These are phyloP conservation scores for Stachybotrys chlorohalonatus DNA, from an alignment of 2,329 filamentous ascomycete species.

Conservation along the genomic window DNA sequence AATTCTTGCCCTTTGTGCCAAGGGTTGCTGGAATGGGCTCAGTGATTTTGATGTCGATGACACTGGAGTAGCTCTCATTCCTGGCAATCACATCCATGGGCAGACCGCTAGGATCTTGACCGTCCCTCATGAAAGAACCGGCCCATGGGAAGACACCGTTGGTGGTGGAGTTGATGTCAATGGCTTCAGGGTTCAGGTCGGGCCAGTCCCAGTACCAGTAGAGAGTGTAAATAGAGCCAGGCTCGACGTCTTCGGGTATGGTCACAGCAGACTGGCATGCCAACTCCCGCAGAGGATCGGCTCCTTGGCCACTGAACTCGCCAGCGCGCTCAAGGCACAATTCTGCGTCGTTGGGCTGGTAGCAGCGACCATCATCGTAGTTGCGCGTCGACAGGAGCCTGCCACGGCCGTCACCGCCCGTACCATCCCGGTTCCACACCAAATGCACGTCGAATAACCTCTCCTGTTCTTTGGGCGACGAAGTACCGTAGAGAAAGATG, in stretches of 20 bases:
- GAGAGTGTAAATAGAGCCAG: conserved; percentile 62
- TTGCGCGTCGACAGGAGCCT: conserved; percentile 66
- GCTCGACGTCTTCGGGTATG: conserved; percentile 57
- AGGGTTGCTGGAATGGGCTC: conserved; percentile 11
- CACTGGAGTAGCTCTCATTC: conserved; percentile 33
- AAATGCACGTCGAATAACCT: conserved; percentile 58
- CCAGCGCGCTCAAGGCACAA: conserved; percentile 52
- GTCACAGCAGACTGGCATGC: conserved; percentile 76
- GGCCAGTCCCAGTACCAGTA: conserved; percentile 99
- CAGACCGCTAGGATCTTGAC: conserved; percentile 26
- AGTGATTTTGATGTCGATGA: conserved; percentile 29
- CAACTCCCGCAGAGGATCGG: conserved; percentile 48
- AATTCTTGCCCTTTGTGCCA: conserved; percentile 12
- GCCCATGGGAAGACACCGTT: conserved; percentile 33
- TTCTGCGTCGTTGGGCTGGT: conserved; percentile 57
- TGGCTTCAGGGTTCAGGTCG: conserved; percentile 37
- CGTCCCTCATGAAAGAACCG: conserved; percentile 28
- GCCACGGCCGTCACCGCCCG: conserved; percentile 71
- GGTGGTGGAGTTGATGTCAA: conserved; percentile 27
- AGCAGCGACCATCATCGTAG: conserved; percentile 88
- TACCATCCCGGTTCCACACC: conserved; percentile 70
- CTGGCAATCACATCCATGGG: conserved; percentile 20
- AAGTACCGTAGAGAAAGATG: conserved; percentile 68
- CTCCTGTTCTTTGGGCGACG: conserved; percentile 42
- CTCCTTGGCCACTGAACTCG: conserved; percentile 43